Evolutionary conservation across 1,284 basidiomycete genomes (phyloP).

Genomic region (Rhodotorula sp.): DNA sequence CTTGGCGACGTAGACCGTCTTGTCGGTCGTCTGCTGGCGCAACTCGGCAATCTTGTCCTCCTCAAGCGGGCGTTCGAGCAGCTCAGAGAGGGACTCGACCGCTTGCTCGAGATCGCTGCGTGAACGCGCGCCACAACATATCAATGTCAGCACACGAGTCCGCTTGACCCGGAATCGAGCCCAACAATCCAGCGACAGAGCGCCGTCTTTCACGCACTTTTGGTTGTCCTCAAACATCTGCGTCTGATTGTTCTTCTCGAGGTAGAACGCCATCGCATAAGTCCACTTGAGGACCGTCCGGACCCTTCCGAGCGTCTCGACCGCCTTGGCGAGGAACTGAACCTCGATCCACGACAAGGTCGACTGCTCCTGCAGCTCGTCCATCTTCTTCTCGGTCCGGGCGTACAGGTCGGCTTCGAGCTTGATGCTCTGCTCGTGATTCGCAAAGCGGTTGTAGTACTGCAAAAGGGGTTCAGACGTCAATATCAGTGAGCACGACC

Average conservation of each 20-base stretch:
- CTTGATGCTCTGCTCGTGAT: slow-evolving; percentile 97
- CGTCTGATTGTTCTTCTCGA: slow-evolving; percentile 82
- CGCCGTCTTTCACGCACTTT: slow-evolving; percentile 55
- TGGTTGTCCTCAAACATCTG: slow-evolving; percentile 98
- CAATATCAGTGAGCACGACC: neutral
- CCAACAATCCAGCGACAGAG: slow-evolving; percentile 11
- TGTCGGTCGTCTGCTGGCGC: slow-evolving; percentile 89
- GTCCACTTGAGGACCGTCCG: slow-evolving; percentile 98
- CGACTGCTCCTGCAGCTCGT: slow-evolving; percentile 93
- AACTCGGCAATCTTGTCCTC: slow-evolving; percentile 74
- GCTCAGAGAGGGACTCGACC: slow-evolving; percentile 89
- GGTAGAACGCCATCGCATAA: slow-evolving; percentile 98
- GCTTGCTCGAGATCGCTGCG: slow-evolving; percentile 85
- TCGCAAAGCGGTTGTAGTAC: slow-evolving; percentile 98
- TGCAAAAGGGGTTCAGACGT: slow-evolving; percentile 46
- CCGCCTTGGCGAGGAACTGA: slow-evolving; percentile 97
- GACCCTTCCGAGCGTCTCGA: slow-evolving; percentile 69
- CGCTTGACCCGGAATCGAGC: neutral
- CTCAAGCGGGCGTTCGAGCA: slow-evolving; percentile 87
- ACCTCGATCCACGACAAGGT: slow-evolving; percentile 97
- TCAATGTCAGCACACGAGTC: neutral
- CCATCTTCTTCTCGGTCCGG: slow-evolving; percentile 99
- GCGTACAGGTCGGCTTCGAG: slow-evolving; percentile 86
- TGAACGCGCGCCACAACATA: too few species aligned
- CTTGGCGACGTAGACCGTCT: slow-evolving; percentile 70